Evolutionary conservation across 2,329 filamentous ascomycete species (phyloP).

Genomic region (Ophiocordyceps australis): DNA sequence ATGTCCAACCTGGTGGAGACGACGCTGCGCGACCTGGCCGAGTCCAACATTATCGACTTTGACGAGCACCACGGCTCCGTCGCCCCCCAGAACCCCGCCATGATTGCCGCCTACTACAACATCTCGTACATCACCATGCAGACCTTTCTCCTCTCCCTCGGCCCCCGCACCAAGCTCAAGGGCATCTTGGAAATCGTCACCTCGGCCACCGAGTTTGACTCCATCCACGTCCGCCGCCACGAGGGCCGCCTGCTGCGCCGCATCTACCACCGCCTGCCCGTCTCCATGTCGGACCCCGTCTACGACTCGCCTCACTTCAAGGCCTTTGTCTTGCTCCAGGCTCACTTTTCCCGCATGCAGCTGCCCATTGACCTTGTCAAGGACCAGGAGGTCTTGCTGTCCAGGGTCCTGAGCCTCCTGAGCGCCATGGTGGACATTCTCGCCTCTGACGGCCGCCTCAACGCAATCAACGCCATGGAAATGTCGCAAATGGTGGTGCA

Average conservation of each 20-base stretch:
- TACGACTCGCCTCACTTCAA: slow-evolving; percentile 98
- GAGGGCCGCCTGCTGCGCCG: slow-evolving; percentile 76
- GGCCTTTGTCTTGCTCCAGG: slow-evolving; percentile 89
- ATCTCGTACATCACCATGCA: slow-evolving; percentile 99
- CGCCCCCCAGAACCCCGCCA: slow-evolving; percentile 80
- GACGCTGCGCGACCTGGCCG: slow-evolving; percentile 74
- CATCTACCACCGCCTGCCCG: slow-evolving; percentile 86
- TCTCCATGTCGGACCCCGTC: slow-evolving; percentile 77
- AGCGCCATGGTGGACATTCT: slow-evolving; percentile 90
- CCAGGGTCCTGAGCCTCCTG: slow-evolving; percentile 70
- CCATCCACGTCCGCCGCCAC: slow-evolving; percentile 83
- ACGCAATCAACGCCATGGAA: slow-evolving; percentile 97
- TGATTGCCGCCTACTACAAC: slow-evolving; percentile 98
- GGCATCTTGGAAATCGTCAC: slow-evolving; percentile 93
- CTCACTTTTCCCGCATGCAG: slow-evolving; percentile 95
- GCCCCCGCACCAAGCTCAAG: slow-evolving; percentile 81
- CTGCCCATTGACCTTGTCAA: slow-evolving; percentile 89
- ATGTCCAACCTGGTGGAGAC: slow-evolving; percentile 89
- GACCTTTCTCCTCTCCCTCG: slow-evolving; percentile 85
- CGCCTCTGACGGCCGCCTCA: slow-evolving; percentile 87
- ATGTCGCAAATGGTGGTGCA: slow-evolving; percentile 99
- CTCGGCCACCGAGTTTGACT: slow-evolving; percentile 90
- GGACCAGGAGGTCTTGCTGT: slow-evolving; percentile 78
- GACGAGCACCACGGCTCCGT: slow-evolving; percentile 88
- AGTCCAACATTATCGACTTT: slow-evolving; percentile 89